Conservation (phyloP, 768 basidiomycete species). For the Chalciporus pseudorubinellus region DNA sequence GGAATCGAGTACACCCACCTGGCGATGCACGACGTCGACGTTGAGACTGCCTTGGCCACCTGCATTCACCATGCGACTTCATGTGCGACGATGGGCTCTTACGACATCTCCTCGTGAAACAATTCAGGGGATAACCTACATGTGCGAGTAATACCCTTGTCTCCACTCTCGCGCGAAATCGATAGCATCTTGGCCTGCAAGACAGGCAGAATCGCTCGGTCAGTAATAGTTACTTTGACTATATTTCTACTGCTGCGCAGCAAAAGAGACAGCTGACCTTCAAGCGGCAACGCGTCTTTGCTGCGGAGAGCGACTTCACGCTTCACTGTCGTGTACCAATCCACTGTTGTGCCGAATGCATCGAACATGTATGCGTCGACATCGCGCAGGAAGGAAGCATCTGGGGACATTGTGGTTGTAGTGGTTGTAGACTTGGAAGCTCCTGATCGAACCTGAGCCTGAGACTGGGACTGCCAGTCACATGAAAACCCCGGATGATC, state of each 20-base stretch:
- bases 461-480: no score
- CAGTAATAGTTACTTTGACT: not conserved
- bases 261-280: constrained; percentile 11
- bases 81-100: not conserved
- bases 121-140: constrained; percentile 15
- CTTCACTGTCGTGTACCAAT: constrained; percentile 34
- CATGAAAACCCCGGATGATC: no score
- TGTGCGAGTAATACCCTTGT: constrained; percentile 39
- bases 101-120: not conserved
- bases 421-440: no score
- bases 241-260: no score
- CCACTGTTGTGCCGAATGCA: constrained; percentile 50
- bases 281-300: constrained; percentile 8
- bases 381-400: constrained; percentile 9
- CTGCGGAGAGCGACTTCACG: constrained; percentile 17
- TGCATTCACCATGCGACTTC: constrained; percentile 42
- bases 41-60: constrained; percentile 48
- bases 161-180: constrained; percentile 60
- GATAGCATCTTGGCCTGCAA: constrained; percentile 19
- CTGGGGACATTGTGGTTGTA: constrained; percentile 5
- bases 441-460: no score
- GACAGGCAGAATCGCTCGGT: not conserved
- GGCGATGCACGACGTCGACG: constrained; percentile 54
- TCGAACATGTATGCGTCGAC: constrained; percentile 49
- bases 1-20: constrained; percentile 38